Evolutionary conservation across 176 grass and related monocot genomes (phyloP), one percentile per base, ranked within the genome.

Genomic region (Triticum urartu): DNA sequence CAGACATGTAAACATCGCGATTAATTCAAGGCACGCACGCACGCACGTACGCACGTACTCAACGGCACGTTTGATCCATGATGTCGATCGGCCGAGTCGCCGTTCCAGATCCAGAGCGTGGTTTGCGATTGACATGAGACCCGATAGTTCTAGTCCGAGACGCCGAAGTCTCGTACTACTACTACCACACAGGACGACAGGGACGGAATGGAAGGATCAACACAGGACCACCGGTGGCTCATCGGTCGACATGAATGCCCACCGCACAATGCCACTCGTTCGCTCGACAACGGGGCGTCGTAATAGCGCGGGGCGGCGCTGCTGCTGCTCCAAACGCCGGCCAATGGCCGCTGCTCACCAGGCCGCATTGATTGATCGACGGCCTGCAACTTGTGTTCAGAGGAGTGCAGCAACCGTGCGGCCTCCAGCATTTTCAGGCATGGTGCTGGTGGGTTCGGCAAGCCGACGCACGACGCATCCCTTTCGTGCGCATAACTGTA

Each of bases 171-270:
- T 43, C 54, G 7, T 21, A 48, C 12, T 20, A 11, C 4, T 21
- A 36, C 12, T 2, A n/a, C 4, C 6, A 15, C 28, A 15, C 6
- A 64, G 26, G 45, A 48, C 43, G 79, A 61, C 26, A 33, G 59
- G n/a, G 43, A 72, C 22, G 45, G 21, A 10, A 15, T 28, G 21
- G 39, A 25, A 24, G 28, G 4, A 70, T 38, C 11, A 39, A 74
- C 26, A 17, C 11, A 47, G 83, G 88, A 86, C 83, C 83, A 33
- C 64, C 13, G 1, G 2, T 7, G 11, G 7, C 43, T 15, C 6
- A 75, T 83, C 60, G 73, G 2, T 67, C 5, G 77, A 10, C 6
- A 87, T 88, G 69, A 85, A 91, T 81, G 81, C 70, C 81, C 70
- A 70, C 69, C 81, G 77, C 77, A n/a, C 63, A 45, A 63, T 38